These are phyloP conservation scores for Lachancea cidri DNA, from an alignment of 805 yeast species.

Conservation along the genomic window DNA sequence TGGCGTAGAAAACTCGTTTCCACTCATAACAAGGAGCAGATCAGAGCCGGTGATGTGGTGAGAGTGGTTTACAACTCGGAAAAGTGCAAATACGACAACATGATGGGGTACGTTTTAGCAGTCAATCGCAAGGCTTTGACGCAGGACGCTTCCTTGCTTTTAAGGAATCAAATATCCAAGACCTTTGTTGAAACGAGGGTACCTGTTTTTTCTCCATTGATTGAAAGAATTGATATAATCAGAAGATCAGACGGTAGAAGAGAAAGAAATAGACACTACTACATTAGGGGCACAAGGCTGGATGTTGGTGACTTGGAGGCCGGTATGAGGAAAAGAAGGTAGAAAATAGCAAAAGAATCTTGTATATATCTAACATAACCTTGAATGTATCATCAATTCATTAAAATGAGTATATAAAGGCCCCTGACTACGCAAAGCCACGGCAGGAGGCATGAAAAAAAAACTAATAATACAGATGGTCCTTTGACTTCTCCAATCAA, in stretches of 20 bases:
- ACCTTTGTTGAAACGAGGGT: conserved; percentile 83
- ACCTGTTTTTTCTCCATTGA: conserved; percentile 73
- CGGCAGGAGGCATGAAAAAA: neutral
- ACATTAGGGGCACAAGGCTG: conserved; percentile 71
- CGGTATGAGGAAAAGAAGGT: conserved; percentile 32
- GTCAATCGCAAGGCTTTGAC: conserved; percentile 60
- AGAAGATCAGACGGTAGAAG: conserved; percentile 59
- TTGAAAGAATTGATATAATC: conserved; percentile 71
- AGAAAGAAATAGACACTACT: conserved; percentile 82
- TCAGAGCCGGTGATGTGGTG: conserved; percentile 79
- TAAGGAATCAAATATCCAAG: conserved; percentile 77
- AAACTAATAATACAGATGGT: neutral
- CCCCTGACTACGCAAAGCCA: neutral
- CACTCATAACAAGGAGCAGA: conserved; percentile 40
- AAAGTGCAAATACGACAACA: conserved; percentile 51
- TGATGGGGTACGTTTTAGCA: conserved; percentile 75
- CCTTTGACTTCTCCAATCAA: neutral
- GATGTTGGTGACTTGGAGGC: conserved; percentile 71
- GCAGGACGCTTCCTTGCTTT: conserved; percentile 62
- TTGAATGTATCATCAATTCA: neutral
- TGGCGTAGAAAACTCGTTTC: conserved; percentile 54
- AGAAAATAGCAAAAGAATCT: neutral
- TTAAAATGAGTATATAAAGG: neutral
- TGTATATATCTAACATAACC: neutral
- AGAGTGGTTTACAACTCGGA: conserved; percentile 62